phyloP scores from a whole-genome alignment of 805 yeast species.

The Starmerella gropengiesseri region DNA sequence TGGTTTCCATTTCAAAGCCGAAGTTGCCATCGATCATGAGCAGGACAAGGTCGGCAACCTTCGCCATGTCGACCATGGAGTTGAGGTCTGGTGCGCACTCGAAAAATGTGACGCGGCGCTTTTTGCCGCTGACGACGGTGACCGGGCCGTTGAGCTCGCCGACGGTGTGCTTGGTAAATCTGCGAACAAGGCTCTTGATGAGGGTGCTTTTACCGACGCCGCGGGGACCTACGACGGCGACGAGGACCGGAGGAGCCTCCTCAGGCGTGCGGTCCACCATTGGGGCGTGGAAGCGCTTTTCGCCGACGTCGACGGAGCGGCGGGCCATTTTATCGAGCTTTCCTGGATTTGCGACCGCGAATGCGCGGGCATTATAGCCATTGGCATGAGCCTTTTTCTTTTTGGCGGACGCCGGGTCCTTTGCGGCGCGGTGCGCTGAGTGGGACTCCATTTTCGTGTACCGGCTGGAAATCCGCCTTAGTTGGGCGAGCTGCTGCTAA shows the following conservation, averaged over 20 bases:
- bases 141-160: constrained; percentile 89
- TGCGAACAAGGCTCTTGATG: constrained; percentile 74
- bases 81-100: constrained; percentile 89
- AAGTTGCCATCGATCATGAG: constrained; percentile 90
- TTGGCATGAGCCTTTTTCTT: constrained; percentile 82
- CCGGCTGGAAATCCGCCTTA: background rate
- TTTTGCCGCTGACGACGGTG: constrained; percentile 90
- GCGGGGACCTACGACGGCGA: constrained; percentile 97
- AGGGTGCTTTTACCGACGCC: constrained; percentile 96
- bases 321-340: constrained; percentile 75
- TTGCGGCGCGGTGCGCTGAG: constrained; percentile 67
- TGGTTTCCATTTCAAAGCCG: constrained; percentile 98
- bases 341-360: constrained; percentile 74
- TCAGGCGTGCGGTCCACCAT: constrained; percentile 97
- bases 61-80: constrained; percentile 93
- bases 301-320: constrained; percentile 71
- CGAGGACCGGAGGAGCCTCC: constrained; percentile 93
- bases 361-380: constrained; percentile 77
- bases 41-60: constrained; percentile 84
- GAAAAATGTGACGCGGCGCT: constrained; percentile 81
- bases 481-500: constrained; percentile 1
- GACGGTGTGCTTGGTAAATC: constrained; percentile 77
- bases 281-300: constrained; percentile 84
- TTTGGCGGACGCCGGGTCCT: constrained; percentile 44
- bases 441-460: constrained; percentile 42